Evolutionary conservation across 495 filamentous ascomycete genomes (phyloP).

Genomic region (Aspergillus cavernicola): DNA sequence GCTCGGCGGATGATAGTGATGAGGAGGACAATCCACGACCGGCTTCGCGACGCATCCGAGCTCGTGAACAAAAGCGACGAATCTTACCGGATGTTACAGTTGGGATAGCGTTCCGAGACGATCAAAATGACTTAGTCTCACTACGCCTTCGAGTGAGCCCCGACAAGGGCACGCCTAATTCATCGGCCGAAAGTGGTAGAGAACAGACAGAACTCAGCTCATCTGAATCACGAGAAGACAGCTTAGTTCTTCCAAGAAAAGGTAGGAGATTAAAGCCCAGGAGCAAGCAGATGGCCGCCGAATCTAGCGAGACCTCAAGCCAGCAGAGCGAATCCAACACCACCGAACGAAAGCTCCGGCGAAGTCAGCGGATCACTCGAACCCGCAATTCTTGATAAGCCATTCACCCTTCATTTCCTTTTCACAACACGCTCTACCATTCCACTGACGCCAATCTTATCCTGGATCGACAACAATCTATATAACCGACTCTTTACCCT

Average conservation of each 20-base stretch:
- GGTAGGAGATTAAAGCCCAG: conserved; percentile 11
- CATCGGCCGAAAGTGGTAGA: background rate
- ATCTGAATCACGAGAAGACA: conserved; percentile 7
- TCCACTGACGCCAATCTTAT: background rate
- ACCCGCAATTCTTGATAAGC: conserved; percentile 15
- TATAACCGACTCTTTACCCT: background rate
- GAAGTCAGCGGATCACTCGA: conserved; percentile 20
- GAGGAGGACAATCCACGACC: conserved; percentile 34
- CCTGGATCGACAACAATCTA: background rate
- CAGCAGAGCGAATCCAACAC: conserved; percentile 16
- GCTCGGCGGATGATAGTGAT: conserved; percentile 47
- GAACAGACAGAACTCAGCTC: conserved; percentile 12
- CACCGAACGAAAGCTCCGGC: conserved; percentile 17
- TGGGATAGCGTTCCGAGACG: conserved; percentile 44
- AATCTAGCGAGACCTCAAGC: conserved; percentile 10
- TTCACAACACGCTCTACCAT: background rate
- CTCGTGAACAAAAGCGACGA: conserved; percentile 33
- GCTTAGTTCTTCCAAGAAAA: background rate
- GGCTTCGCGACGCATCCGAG: conserved; percentile 27
- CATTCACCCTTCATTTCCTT: background rate
- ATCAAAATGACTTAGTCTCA: conserved; percentile 44
- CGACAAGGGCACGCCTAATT: conserved; percentile 17
- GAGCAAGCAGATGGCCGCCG: background rate
- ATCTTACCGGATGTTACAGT: conserved; percentile 45
- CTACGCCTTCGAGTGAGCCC: conserved; percentile 39